Conservation (phyloP, 78 protist genomes). For the Tieghemostelium lacteum region DNA sequence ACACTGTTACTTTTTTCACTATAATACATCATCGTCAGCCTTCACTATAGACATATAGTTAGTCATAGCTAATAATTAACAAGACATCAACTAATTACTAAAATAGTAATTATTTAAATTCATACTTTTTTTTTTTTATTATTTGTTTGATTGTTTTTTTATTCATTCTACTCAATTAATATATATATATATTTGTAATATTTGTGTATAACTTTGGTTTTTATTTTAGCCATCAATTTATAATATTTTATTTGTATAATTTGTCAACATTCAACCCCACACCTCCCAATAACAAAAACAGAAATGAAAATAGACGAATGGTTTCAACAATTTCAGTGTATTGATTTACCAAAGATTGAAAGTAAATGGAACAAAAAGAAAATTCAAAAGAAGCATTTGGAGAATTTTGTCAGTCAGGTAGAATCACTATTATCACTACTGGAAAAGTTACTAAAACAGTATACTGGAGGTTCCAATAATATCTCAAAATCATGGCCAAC, state of each 20-base stretch:
- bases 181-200: background rate
- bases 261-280: background rate
- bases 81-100: too few relatives aligned
- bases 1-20: too few relatives aligned
- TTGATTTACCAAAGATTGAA: slow-evolving; percentile 12
- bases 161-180: background rate
- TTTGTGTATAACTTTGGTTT: background rate
- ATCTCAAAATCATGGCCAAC: slow-evolving; percentile 37
- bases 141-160: background rate
- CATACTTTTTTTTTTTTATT: too few relatives aligned
- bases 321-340: slow-evolving; percentile 34
- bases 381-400: slow-evolving; percentile 29
- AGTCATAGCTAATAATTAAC: too few relatives aligned
- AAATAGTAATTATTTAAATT: too few relatives aligned
- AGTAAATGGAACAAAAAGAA: slow-evolving; percentile 34
- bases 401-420: background rate
- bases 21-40: too few relatives aligned
- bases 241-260: too few relatives aligned
- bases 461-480: background rate
- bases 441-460: slow-evolving; percentile 16
- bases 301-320: slow-evolving; percentile 33
- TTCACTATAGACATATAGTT: too few relatives aligned
- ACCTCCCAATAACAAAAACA: too few relatives aligned
- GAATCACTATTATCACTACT: background rate
- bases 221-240: background rate